phyloP scores from a whole-genome alignment of 1,284 basidiomycete species.

The Tylopilus orsonianus region DNA sequence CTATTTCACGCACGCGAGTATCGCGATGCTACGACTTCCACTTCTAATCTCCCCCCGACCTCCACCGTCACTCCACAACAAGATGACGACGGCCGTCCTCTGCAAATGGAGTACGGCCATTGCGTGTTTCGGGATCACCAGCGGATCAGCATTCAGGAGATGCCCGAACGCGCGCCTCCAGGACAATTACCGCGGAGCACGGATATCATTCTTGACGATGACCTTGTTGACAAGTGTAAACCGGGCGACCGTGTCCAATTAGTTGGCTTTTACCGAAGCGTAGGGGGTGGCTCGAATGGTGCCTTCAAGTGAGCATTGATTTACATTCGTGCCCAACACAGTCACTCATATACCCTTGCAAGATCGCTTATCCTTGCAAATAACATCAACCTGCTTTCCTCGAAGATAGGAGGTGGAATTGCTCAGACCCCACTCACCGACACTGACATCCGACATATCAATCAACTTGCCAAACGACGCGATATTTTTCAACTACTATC shows the following conservation, averaged over 20 bases:
- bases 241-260: slow-evolving; percentile 97
- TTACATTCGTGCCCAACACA: slow-evolving; percentile 3
- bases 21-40: slow-evolving; percentile 88
- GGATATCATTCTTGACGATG: slow-evolving; percentile 95
- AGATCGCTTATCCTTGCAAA: slow-evolving; percentile 95
- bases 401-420: slow-evolving; percentile 95
- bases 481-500: slow-evolving; percentile 90
- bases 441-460: slow-evolving; percentile 95
- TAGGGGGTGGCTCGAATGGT: slow-evolving; percentile 87
- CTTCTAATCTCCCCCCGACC: slow-evolving; percentile 84
- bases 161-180: slow-evolving; percentile 97
- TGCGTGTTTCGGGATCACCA: slow-evolving; percentile 97
- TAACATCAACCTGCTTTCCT: slow-evolving; percentile 94
- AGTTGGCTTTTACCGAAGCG: slow-evolving; percentile 92
- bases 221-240: slow-evolving; percentile 96
- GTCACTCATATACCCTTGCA: slow-evolving; percentile 16
- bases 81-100: slow-evolving; percentile 84
- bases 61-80: slow-evolving; percentile 90
- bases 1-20: slow-evolving; percentile 90
- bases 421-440: slow-evolving; percentile 93
- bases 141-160: slow-evolving; percentile 97
- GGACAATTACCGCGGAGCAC: slow-evolving; percentile 96
- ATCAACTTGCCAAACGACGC: slow-evolving; percentile 85
- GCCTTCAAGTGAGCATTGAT: slow-evolving; percentile 80
- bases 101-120: slow-evolving; percentile 93